Conservation (phyloP, 164 flowering plant species). For the Euptelea pleiosperma region DNA sequence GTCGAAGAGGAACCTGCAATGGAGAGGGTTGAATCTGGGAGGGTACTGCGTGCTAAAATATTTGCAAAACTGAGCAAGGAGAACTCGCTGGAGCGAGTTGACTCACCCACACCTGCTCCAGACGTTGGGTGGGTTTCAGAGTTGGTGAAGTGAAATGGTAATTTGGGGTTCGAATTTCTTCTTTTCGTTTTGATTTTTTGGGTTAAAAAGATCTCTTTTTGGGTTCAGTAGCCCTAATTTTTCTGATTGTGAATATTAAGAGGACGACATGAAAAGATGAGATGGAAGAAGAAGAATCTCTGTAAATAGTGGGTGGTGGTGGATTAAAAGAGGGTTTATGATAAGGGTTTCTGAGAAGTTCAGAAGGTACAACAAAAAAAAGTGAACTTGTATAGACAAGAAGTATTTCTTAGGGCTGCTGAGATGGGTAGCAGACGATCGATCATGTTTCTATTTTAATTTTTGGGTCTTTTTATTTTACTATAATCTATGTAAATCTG, state of each 20-base stretch:
- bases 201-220: constrained; percentile 8
- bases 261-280: background rate
- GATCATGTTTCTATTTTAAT: too few species aligned
- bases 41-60: constrained; percentile 53
- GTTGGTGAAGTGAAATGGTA: constrained; percentile 37
- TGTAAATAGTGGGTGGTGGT: too few species aligned
- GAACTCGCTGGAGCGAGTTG: constrained; percentile 44
- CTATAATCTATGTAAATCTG: too few species aligned
- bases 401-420: too few species aligned
- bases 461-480: too few species aligned
- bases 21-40: constrained; percentile 82
- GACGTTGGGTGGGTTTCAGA: constrained; percentile 84
- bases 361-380: too few species aligned
- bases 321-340: too few species aligned
- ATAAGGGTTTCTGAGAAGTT: too few species aligned
- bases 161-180: background rate
- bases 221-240: background rate
- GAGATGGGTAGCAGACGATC: too few species aligned
- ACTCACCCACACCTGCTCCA: constrained; percentile 29
- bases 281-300: too few species aligned
- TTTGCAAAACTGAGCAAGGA: constrained; percentile 64
- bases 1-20: constrained; percentile 47
- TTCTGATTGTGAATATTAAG: background rate
- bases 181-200: background rate
- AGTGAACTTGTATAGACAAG: too few species aligned